These are phyloP conservation scores for Benincasa hispida DNA, from an alignment of 306 rosid species.

Conservation along the genomic window DNA sequence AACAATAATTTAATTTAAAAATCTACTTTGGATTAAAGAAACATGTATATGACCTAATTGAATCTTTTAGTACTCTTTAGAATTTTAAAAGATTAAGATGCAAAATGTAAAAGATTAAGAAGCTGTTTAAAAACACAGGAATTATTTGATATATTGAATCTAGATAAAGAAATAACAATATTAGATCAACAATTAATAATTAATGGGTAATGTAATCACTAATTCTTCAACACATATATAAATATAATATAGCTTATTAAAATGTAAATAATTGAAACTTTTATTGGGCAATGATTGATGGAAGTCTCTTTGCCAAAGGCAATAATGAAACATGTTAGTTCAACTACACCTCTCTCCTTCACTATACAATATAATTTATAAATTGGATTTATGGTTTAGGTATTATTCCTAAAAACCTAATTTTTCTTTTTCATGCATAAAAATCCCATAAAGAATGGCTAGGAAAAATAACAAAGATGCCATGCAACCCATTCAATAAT, in stretches of 20 bases:
- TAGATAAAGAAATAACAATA: background rate
- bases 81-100: too few species aligned
- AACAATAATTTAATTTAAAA: too few species aligned
- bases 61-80: too few species aligned
- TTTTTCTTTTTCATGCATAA: background rate
- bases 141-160: too few species aligned
- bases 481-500: too few species aligned
- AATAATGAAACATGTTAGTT: conserved; percentile 1
- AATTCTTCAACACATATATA: background rate
- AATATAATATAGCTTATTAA: background rate
- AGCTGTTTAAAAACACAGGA: too few species aligned
- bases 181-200: background rate
- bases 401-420: background rate
- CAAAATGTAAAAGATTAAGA: too few species aligned
- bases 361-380: background rate
- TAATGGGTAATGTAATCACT: background rate
- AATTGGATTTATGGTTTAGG: background rate
- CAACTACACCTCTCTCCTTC: background rate
- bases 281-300: background rate
- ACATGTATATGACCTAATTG: too few species aligned
- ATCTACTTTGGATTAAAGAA: too few species aligned
- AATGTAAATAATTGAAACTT: background rate
- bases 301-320: background rate
- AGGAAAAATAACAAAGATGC: background rate
- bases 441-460: background rate